Evolutionary conservation across 192 early-diverging fungal species (phyloP).

Genomic region (Entomortierella beljakovae): DNA sequence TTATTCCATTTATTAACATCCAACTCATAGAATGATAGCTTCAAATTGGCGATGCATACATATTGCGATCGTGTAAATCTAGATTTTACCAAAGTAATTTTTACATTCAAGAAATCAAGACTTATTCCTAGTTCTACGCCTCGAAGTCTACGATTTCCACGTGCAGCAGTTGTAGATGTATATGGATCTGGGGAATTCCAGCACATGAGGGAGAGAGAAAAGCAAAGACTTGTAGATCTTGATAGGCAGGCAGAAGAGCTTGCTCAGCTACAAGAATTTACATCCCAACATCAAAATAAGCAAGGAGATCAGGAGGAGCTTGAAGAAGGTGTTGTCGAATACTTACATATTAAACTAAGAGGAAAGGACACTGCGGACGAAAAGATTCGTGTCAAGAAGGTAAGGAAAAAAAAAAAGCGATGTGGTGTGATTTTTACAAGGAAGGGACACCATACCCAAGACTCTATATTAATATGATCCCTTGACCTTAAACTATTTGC

Average conservation of each 20-base stretch:
- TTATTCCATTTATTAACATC: not conserved
- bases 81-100: slow-evolving; percentile 3
- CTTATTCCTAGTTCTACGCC: slow-evolving; percentile 46
- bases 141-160: slow-evolving; percentile 17
- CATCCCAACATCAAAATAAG: not conserved
- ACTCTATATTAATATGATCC: too few species aligned
- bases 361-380: slow-evolving; percentile 41
- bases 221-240: slow-evolving; percentile 17
- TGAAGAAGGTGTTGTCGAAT: slow-evolving; percentile 6
- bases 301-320: not conserved
- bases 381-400: slow-evolving; percentile 52
- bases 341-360: slow-evolving; percentile 40
- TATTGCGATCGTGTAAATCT: slow-evolving; percentile 24
- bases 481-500: too few species aligned
- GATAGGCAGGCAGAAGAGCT: slow-evolving; percentile 19
- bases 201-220: slow-evolving; percentile 31
- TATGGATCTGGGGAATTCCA: slow-evolving; percentile 19
- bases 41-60: slow-evolving; percentile 21
- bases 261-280: not conserved
- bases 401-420: slow-evolving; percentile 10
- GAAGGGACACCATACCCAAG: too few species aligned
- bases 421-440: slow-evolving; percentile 9
- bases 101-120: slow-evolving; percentile 21
- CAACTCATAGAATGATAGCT: slow-evolving; percentile 16
- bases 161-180: slow-evolving; percentile 16